Conservation (phyloP, 768 basidiomycete species). For the Russula abietina region DNA sequence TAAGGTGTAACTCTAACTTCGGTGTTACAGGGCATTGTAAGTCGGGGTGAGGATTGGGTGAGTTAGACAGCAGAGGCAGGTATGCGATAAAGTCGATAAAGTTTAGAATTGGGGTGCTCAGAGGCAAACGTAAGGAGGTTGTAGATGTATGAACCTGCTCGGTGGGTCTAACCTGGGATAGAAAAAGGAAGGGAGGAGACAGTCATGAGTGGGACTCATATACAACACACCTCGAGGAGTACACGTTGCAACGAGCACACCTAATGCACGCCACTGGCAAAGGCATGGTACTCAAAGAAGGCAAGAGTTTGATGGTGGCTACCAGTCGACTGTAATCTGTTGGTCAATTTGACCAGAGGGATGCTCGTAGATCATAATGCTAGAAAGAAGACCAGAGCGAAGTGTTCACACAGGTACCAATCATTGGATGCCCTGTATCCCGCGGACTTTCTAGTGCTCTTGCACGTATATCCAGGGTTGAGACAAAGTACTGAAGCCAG, state of each 20-base stretch:
- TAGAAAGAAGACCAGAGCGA: neutral
- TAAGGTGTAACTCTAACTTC: constrained; percentile 32
- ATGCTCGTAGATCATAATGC: neutral
- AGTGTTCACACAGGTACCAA: constrained; percentile 1
- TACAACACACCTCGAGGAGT: constrained; percentile 17
- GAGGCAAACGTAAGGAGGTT: constrained; percentile 5
- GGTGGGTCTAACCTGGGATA: constrained; percentile 7
- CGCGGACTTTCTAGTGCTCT: constrained; percentile 1
- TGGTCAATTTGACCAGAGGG: neutral
- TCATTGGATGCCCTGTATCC: constrained; percentile 2
- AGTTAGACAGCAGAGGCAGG: neutral
- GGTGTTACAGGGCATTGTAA: constrained; percentile 25
- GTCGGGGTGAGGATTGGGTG: neutral
- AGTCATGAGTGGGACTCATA: constrained; percentile 2
- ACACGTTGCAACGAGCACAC: constrained; percentile 18
- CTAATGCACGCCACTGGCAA: constrained; percentile 2
- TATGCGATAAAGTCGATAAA: constrained; percentile 11
- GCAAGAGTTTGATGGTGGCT: neutral
- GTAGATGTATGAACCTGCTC: constrained; percentile 6
- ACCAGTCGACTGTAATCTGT: neutral
- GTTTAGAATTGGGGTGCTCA: constrained; percentile 18
- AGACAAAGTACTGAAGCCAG: constrained; percentile 3
- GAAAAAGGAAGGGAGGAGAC: constrained; percentile 2
- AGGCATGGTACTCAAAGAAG: neutral
- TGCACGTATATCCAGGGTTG: neutral